Conservation (phyloP, 176 grass and related monocot genomes). For the Saccharum officinarum region DNA sequence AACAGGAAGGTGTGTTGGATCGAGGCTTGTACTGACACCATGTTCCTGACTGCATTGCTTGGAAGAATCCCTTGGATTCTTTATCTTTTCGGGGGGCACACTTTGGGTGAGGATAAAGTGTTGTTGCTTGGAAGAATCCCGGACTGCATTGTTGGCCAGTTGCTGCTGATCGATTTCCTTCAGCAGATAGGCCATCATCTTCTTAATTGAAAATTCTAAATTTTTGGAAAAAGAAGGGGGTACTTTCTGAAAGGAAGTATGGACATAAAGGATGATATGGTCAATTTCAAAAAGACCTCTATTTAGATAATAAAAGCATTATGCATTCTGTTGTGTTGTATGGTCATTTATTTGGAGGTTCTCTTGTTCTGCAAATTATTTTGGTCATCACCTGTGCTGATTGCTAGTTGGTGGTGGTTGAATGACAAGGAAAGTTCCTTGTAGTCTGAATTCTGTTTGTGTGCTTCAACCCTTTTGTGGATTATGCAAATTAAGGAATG, state of each 20-base stretch:
- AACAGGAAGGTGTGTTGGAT: conserved; percentile 9
- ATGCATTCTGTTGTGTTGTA: neutral
- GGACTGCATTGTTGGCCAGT: neutral
- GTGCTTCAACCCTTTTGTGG: neutral
- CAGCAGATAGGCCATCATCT: neutral
- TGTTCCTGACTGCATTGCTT: conserved; percentile 15
- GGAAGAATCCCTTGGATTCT: conserved; percentile 7
- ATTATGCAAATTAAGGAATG: neutral
- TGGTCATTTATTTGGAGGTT: neutral
- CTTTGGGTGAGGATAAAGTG: conserved; percentile 30
- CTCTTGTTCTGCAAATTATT: neutral
- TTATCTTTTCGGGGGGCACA: neutral
- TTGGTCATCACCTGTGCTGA: neutral
- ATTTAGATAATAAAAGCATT: neutral
- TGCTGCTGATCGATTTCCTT: neutral
- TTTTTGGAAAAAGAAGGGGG: neutral
- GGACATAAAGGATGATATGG: neutral
- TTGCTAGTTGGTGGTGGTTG: neutral
- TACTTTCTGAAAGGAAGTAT: neutral
- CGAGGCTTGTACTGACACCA: neutral
- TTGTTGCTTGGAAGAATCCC: neutral
- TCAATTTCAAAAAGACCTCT: neutral
- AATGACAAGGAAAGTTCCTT: neutral
- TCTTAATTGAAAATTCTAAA: neutral
- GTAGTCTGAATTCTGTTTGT: neutral